Conservation (phyloP, 129 eudicot genomes). For the Ambrosia trifida region DNA sequence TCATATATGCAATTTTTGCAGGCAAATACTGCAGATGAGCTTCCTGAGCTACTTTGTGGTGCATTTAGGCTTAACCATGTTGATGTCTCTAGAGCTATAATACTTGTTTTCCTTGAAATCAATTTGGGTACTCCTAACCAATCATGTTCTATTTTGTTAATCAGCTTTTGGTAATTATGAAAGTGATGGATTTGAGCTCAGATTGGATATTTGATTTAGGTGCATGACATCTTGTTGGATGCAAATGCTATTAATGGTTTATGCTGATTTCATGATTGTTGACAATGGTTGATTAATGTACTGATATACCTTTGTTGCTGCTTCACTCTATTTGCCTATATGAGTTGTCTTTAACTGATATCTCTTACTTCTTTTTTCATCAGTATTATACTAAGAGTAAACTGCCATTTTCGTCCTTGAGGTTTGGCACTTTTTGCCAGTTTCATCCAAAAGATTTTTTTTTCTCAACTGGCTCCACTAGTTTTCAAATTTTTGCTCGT, state of each 20-base stretch:
- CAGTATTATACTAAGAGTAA: no score
- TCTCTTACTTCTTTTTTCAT: constrained; percentile 33
- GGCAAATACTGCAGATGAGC: constrained; percentile 70
- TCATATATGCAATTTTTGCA: constrained; percentile 17
- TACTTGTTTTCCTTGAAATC: no score
- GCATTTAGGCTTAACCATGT: constrained; percentile 59
- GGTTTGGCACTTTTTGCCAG: no score
- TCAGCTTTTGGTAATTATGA: constrained; percentile 29
- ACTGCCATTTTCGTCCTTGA: no score
- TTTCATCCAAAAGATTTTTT: no score
- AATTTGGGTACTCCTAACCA: no score
- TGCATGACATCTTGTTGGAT: constrained; percentile 89
- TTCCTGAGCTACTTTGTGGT: constrained; percentile 63
- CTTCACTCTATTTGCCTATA: constrained; percentile 67
- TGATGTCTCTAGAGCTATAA: constrained; percentile 51
- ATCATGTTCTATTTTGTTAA: constrained; percentile 11
- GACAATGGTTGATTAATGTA: constrained; percentile 84
- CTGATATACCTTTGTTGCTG: constrained; percentile 88
- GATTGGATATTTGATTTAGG: constrained; percentile 83
- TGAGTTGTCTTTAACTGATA: constrained; percentile 48
- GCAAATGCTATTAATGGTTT: constrained; percentile 84
- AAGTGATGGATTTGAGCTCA: constrained; percentile 56
- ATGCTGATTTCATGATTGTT: constrained; percentile 68
- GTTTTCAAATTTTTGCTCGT: no score
- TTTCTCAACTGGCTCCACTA: no score